A percentile compares a stretch with the other conserved stretches of the same genome.
Evolutionary conservation across 495 filamentous ascomycete species (phyloP).

Genomic region (Cercophora newfieldiana): DNA sequence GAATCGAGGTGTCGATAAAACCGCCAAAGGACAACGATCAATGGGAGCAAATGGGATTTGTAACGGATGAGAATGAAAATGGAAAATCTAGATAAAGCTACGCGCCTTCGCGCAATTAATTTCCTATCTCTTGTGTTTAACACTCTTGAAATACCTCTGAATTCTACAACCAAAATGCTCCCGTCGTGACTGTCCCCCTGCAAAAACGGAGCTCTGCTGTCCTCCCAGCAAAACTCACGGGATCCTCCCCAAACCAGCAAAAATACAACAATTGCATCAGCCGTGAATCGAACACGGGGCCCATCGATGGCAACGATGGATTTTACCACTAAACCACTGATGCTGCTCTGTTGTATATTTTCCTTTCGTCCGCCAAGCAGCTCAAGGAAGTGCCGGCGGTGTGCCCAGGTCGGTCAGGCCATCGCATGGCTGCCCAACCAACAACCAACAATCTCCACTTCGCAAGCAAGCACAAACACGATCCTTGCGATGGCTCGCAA

Average conservation of each 20-base stretch:
- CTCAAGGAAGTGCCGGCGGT: background rate
- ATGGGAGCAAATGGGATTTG: background rate
- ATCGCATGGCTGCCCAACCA: background rate
- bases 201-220: no score
- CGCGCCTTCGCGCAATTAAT: background rate
- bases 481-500: no score
- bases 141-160: no score
- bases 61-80: background rate
- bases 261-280: conserved; percentile 4
- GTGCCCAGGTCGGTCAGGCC: background rate
- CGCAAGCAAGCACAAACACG: background rate
- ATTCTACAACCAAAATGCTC: no score
- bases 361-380: background rate
- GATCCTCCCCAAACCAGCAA: background rate
- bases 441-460: no score
- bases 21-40: conserved; percentile 19
- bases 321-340: conserved; percentile 16
- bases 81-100: background rate
- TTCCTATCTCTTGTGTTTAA: background rate
- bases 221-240: background rate
- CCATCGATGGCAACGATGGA: conserved; percentile 40
- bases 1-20: conserved; percentile 29
- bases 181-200: no score
- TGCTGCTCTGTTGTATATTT: background rate
- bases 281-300: conserved; percentile 55